Evolutionary conservation across 495 filamentous ascomycete species (phyloP).

Genomic region (Amorphotheca resinae): DNA sequence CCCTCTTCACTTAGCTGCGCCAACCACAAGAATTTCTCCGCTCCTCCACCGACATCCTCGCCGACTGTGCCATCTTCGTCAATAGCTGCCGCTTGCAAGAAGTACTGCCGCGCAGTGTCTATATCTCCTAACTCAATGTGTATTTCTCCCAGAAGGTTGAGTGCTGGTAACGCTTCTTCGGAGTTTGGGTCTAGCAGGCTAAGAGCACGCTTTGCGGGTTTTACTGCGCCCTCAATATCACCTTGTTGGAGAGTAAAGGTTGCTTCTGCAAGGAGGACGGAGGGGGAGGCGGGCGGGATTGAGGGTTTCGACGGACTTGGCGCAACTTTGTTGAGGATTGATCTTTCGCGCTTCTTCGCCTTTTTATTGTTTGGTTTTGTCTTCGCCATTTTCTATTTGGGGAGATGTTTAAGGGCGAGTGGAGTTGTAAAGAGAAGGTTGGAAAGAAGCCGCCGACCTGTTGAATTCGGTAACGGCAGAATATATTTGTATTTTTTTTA

Average conservation of each 20-base stretch:
- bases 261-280: conserved; percentile 51
- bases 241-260: conserved; percentile 56
- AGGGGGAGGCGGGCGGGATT: conserved; percentile 30
- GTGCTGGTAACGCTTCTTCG: conserved; percentile 41
- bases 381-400: conserved; percentile 18
- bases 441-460: not conserved
- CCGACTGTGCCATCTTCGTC: conserved; percentile 56
- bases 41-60: conserved; percentile 47
- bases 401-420: not conserved
- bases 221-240: conserved; percentile 55
- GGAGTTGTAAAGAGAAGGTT: not conserved
- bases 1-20: conserved; percentile 86
- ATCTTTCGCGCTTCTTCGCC: conserved; percentile 26
- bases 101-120: conserved; percentile 54
- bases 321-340: conserved; percentile 14
- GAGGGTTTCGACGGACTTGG: conserved; percentile 11
- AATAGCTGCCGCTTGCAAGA: conserved; percentile 52
- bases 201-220: conserved; percentile 49
- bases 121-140: conserved; percentile 73
- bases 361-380: conserved; percentile 22
- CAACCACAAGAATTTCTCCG: conserved; percentile 92
- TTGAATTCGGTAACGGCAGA: not conserved
- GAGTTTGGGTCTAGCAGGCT: conserved; percentile 27
- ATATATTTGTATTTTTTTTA: not conserved
- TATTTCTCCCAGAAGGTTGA: conserved; percentile 75